These are phyloP conservation scores for Gossypium stocksii DNA, from an alignment of 345 rosid genomes.

Conservation along the genomic window DNA sequence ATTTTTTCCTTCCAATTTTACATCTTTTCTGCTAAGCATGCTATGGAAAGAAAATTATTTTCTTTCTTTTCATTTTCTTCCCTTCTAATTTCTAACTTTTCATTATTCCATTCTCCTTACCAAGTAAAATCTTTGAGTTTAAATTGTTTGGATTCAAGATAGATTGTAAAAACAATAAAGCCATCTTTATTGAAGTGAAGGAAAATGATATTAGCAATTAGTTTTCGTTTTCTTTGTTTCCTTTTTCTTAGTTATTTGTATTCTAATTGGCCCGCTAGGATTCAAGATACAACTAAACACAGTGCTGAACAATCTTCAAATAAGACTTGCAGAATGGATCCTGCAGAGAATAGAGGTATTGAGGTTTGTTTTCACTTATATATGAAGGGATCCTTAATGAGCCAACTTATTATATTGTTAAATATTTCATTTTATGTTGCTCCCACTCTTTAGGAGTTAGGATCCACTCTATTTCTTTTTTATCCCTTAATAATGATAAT, in stretches of 20 bases:
- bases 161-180: neutral
- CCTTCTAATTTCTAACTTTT: neutral
- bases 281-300: conserved; percentile 1
- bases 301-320: conserved; percentile 11
- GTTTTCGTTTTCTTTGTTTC: neutral
- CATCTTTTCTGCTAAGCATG: neutral
- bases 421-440: neutral
- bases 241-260: neutral
- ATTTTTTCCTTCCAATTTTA: neutral
- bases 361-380: neutral
- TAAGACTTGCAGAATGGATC: neutral
- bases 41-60: neutral
- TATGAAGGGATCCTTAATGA: neutral
- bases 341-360: conserved; percentile 15
- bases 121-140: neutral
- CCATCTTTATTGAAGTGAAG: neutral
- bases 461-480: too few species aligned
- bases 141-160: neutral
- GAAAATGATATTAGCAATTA: neutral
- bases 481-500: too few species aligned
- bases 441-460: neutral
- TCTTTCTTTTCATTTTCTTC: neutral
- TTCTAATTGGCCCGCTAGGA: neutral
- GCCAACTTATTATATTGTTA: neutral
- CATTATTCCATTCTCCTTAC: neutral